These are phyloP conservation scores for Echinosophora koreensis DNA, from an alignment of 306 rosid species.

Conservation along the genomic window DNA sequence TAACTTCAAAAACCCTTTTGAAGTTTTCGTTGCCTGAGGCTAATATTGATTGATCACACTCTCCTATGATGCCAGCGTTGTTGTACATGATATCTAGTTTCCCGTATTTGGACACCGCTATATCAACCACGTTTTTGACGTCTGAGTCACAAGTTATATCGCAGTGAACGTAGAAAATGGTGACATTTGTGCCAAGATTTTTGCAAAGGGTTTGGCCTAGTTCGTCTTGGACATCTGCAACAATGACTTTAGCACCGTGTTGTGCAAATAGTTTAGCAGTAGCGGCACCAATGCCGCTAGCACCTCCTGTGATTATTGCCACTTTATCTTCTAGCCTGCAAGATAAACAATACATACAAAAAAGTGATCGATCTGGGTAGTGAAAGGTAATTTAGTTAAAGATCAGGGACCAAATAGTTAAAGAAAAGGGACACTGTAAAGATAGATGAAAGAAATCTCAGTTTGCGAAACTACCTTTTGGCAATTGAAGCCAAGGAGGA, in stretches of 20 bases:
- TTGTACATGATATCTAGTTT: conserved; percentile 76
- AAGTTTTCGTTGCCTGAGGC: conserved; percentile 42
- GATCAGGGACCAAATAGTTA: no score
- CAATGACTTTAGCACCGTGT: conserved; percentile 73
- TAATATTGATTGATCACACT: conserved; percentile 6
- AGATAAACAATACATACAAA: neutral
- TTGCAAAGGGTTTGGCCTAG: conserved; percentile 60
- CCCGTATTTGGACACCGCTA: conserved; percentile 58
- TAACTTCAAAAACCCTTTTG: conserved; percentile 66
- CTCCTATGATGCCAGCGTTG: conserved; percentile 69
- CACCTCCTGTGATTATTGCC: conserved; percentile 81
- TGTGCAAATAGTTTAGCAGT: conserved; percentile 61
- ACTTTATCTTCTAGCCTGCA: conserved; percentile 76
- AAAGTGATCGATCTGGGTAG: no score
- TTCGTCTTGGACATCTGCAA: conserved; percentile 79
- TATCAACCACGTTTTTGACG: conserved; percentile 57
- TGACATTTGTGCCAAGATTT: conserved; percentile 27
- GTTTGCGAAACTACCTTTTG: no score
- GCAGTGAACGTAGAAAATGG: conserved; percentile 58
- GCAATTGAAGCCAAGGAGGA: no score
- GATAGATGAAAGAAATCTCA: no score
- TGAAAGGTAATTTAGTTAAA: no score
- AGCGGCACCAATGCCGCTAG: conserved; percentile 77
- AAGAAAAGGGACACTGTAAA: no score
- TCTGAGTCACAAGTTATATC: conserved; percentile 67